Base-by-base conservation (phyloP, 1,139 yeast species). In the Suhomyces maxii region DNA sequence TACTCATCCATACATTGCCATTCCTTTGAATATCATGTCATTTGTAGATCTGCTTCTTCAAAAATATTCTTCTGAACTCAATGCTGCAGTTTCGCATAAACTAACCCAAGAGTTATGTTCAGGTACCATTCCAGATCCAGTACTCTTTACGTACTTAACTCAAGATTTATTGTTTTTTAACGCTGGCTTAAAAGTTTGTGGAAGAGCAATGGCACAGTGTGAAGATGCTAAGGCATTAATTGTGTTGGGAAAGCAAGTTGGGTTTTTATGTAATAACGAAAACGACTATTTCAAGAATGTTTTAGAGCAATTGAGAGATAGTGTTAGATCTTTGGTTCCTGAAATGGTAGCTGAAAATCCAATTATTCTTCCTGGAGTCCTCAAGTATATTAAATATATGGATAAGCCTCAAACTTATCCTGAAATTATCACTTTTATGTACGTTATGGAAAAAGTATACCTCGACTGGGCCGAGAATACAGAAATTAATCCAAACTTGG, bases 81-180 rank as follows among this genome's bases (percentile, higher is more conserved):
- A 52, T 7, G 53, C 55, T 36, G 67, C 82, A 3, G 69, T 71
- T 10, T 58, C 67, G 18, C 83, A 77, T 47, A 64, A 63, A 1
- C 64, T 80, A 30, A 75, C 83, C 18, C 64, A 64, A 36, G 79
- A 79, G 51, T 56, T 77, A 37, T 77, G 82, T 52, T 53, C 51
- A 8, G 84, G 84, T 1, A 67, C 72, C 1, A 61, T 79, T 25
- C 59, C 73, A 0, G 77, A 77, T 53, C 56, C 64, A 36, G 69
- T 60, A 34, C 61, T 79, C 26, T 73, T 61, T 55, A 68, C 75
- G 1, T 80, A 79, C 52, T 56, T 79, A 44, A 65, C 67, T 6
- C 84, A 80, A 55, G 84, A 79, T 55, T 59, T 76, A 47, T 70
- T 69, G 48, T 79, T 71, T 53, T 79, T 79, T 54, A 71, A 72